Evolutionary conservation across 257 asterid genomes (phyloP), one percentile per base, ranked within the genome.

Genomic region (Solanum chiquidenum): DNA sequence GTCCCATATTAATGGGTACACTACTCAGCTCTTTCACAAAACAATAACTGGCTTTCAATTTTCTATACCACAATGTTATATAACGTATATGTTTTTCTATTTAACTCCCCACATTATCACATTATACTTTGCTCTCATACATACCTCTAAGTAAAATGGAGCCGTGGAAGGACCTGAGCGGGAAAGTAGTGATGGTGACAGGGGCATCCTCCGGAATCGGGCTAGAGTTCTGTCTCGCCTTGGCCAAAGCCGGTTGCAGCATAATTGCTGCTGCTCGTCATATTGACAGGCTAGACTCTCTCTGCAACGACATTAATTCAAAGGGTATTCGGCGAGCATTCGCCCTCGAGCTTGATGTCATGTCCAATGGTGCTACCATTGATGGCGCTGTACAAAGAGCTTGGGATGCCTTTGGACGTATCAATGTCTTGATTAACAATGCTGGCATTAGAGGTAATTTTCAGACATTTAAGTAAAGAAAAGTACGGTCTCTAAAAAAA

Each of bases 231-330:
- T 90, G 94, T 83, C 25, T 91, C 1, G 94, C 91, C 76, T 83
- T 92, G 49, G 95, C 90, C 9, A 88, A 90, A 84, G 90, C 93
- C 40, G 93, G 94, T 16, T 91, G 94, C 88, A 92, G 87, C 75
- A 74, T 93, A 38, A 16, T 33, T 33, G 79, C 44, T 31, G 79
- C 42, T 18, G 42, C 79, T 72, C 44, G 44, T 72, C 44, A 44
- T 72, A 20, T 72, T 72, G 79, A 72, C 0, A 72, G 7, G 35
- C 60, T 49, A 0, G 60, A 49, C 2, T 49, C 60, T 49, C 23
- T 49, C 23, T 49, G 60, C 60, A 49, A 49, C 60, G 8, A 49
- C 21, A 49, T 49, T 16, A 49, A 49, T 49, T 49, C 60, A 49
- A 0, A 49, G 21, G 60, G 60, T 49, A 49, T 49, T 49, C 9